Evolutionary conservation across 2,329 filamentous ascomycete species (phyloP).

Genomic region (Talaromyces piceae): DNA sequence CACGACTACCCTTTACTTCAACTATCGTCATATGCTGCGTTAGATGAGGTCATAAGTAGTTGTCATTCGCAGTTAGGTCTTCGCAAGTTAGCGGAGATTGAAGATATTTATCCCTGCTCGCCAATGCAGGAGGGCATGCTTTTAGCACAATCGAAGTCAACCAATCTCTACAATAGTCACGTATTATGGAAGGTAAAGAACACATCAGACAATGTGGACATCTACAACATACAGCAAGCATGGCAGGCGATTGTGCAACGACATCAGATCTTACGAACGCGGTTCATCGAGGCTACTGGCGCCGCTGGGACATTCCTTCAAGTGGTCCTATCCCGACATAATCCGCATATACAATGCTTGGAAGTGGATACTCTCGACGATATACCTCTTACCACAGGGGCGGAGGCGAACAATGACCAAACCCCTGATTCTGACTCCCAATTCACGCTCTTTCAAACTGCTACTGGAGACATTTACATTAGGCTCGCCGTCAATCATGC

Average conservation of each 20-base stretch:
- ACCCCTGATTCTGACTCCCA: neutral
- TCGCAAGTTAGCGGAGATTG: neutral
- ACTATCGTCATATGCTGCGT: neutral
- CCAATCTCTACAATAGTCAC: neutral
- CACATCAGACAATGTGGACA: neutral
- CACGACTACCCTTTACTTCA: neutral
- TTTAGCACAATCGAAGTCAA: neutral
- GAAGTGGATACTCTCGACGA: neutral
- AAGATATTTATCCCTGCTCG: neutral
- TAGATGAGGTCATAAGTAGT: neutral
- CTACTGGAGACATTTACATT: neutral
- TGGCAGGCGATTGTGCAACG: neutral
- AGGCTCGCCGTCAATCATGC: neutral
- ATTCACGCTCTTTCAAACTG: neutral
- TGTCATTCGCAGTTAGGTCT: neutral
- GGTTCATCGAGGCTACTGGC: neutral
- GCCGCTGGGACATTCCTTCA: neutral
- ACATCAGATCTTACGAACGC: neutral
- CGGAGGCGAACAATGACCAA: neutral
- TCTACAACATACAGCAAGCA: neutral
- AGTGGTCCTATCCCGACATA: neutral
- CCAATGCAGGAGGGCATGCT: neutral
- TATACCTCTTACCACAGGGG: neutral
- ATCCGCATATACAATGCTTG: neutral
- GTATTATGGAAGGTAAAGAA: neutral